Percentiles rank a stretch among this genome's conserved stretches.
phyloP scores from a whole-genome alignment of 257 asterid genomes.

The Scutellaria baicalensis region DNA sequence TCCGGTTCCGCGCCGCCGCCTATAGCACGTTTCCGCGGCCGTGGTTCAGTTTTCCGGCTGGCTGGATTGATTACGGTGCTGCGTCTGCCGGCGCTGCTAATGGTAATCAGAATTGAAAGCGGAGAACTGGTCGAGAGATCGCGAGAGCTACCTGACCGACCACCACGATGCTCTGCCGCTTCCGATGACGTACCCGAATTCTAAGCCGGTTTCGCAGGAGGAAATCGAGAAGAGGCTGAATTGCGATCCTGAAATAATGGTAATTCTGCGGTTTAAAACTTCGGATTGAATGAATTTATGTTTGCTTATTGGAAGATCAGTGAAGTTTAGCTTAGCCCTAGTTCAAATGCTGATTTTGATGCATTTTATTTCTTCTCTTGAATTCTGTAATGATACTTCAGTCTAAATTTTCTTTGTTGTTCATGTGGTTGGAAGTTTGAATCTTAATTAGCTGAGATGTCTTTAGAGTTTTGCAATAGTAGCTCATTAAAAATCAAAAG shows the following conservation, averaged over 20 bases:
- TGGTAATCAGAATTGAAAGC: constrained; percentile 30
- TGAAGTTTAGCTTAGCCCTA: background rate
- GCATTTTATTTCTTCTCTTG: background rate
- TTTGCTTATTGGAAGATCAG: background rate
- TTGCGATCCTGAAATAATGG: constrained; percentile 62
- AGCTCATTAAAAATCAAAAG: background rate
- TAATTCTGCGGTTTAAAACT: background rate
- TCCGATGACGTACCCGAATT: constrained; percentile 74
- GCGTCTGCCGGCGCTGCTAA: background rate
- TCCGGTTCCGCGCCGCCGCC: constrained; percentile 41
- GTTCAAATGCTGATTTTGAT: background rate
- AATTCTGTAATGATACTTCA: background rate
- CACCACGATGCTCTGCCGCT: constrained; percentile 67
- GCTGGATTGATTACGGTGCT: constrained; percentile 25
- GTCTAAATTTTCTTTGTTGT: background rate
- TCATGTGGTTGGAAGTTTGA: background rate
- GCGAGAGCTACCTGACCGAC: constrained; percentile 72
- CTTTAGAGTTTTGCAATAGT: background rate
- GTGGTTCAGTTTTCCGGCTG: constrained; percentile 32
- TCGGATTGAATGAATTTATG: background rate
- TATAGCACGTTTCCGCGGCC: constrained; percentile 31
- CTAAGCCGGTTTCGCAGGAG: constrained; percentile 52
- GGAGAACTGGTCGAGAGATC: constrained; percentile 70
- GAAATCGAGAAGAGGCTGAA: constrained; percentile 58
- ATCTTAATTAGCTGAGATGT: background rate